Percentiles rank a stretch among this genome's conserved stretches.
phyloP scores from a whole-genome alignment of 257 asterid genomes.

The Jaltomata sinuosa region DNA sequence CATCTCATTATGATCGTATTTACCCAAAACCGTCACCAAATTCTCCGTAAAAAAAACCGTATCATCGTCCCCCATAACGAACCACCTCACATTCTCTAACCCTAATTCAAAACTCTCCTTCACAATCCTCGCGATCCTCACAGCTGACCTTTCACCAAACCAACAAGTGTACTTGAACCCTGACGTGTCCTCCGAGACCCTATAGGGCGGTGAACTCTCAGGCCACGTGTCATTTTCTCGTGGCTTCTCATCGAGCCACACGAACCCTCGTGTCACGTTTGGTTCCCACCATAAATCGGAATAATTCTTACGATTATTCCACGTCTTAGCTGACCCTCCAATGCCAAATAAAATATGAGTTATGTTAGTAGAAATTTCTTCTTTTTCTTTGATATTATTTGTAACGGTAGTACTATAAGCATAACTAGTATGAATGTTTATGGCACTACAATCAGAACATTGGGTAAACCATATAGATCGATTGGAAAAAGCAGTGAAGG shows the following conservation, averaged over 20 bases:
- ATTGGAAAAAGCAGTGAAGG: constrained; percentile 32
- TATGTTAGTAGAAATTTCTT: constrained; percentile 24
- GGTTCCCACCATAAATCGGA: constrained; percentile 85
- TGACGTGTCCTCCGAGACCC: constrained; percentile 44
- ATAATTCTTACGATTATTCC: constrained; percentile 61
- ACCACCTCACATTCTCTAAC: constrained; percentile 58
- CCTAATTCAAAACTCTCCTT: constrained; percentile 59
- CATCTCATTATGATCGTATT: constrained; percentile 60
- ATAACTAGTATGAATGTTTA: neutral
- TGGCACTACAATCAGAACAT: constrained; percentile 18
- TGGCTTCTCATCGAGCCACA: constrained; percentile 63
- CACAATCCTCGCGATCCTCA: constrained; percentile 63
- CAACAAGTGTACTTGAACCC: constrained; percentile 43
- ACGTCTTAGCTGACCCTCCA: constrained; percentile 70
- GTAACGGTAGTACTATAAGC: neutral
- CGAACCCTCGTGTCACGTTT: constrained; percentile 55
- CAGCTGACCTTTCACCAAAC: constrained; percentile 56
- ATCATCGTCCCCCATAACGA: constrained; percentile 94
- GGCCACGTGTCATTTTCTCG: constrained; percentile 22
- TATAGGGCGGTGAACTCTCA: constrained; percentile 38
- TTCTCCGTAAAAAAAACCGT: constrained; percentile 73
- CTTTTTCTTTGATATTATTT: neutral
- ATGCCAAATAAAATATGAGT: constrained; percentile 74
- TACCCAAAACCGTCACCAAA: constrained; percentile 38
- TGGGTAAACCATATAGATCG: neutral